Evolutionary conservation across 805 yeast genomes (phyloP).

Genomic region (Yamadazyma sp.): DNA sequence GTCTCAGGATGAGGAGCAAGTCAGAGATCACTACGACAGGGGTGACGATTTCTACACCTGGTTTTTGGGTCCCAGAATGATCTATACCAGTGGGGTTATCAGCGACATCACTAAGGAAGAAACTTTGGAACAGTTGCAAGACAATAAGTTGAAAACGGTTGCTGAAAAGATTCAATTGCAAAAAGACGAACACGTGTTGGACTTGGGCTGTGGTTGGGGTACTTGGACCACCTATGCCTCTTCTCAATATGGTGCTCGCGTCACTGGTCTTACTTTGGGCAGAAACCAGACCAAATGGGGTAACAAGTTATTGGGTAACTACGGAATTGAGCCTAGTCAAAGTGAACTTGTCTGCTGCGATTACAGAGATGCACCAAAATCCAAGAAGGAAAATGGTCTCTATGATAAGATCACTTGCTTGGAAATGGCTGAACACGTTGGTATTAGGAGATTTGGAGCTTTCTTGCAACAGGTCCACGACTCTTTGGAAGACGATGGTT

Average conservation of each 20-base stretch:
- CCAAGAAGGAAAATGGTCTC: slow-evolving; percentile 39
- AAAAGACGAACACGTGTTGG: slow-evolving; percentile 73
- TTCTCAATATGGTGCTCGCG: slow-evolving; percentile 76
- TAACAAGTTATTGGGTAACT: slow-evolving; percentile 62
- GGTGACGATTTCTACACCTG: slow-evolving; percentile 94
- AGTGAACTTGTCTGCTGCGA: slow-evolving; percentile 78
- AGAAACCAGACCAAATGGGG: slow-evolving; percentile 92
- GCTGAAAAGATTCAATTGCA: slow-evolving; percentile 81
- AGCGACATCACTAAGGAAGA: slow-evolving; percentile 69
- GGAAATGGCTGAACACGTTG: slow-evolving; percentile 97
- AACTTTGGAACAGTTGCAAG: slow-evolving; percentile 78
- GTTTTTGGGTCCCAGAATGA: slow-evolving; percentile 94
- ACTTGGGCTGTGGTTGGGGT: slow-evolving; percentile 97
- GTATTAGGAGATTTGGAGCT: slow-evolving; percentile 75
- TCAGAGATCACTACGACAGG: slow-evolving; percentile 91
- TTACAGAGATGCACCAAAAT: slow-evolving; percentile 88
- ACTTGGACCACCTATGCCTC: slow-evolving; percentile 85
- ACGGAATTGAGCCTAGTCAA: slow-evolving; percentile 69
- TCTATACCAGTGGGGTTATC: slow-evolving; percentile 86
- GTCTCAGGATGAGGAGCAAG: slow-evolving; percentile 95
- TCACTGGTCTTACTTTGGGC: slow-evolving; percentile 89
- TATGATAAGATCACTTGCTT: slow-evolving; percentile 87
- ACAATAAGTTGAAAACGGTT: slow-evolving; percentile 82
- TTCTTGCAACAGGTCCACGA: slow-evolving; percentile 80
- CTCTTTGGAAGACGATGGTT: slow-evolving; percentile 88